Evolutionary conservation across 1,284 basidiomycete genomes (phyloP).

Genomic region (Sphagnurus paluster): DNA sequence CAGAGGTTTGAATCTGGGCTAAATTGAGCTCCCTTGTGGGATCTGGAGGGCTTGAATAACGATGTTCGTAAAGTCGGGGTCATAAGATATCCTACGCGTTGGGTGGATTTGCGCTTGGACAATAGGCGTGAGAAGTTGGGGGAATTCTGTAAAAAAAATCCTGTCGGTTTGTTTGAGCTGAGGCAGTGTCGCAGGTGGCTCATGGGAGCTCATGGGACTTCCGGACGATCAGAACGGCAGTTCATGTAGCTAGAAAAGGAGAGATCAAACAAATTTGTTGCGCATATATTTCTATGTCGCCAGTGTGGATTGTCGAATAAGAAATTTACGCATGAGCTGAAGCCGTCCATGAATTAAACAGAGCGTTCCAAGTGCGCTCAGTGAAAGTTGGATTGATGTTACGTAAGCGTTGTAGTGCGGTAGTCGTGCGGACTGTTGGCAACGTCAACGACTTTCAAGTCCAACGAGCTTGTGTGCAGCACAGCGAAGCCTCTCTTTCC

Average conservation of each 20-base stretch:
- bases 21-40: slow-evolving; percentile 1
- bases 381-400: slow-evolving; percentile 9
- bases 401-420: slow-evolving; percentile 17
- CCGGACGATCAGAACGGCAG: background rate
- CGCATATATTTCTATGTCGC: too few relatives aligned
- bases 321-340: background rate
- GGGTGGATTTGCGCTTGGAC: background rate
- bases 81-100: slow-evolving; percentile 2
- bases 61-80: too few relatives aligned
- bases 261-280: too few relatives aligned
- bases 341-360: background rate
- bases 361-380: too few relatives aligned
- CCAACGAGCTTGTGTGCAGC: slow-evolving; percentile 16
- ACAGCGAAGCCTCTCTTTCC: slow-evolving; percentile 11
- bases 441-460: slow-evolving; percentile 20
- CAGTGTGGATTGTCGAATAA: too few relatives aligned
- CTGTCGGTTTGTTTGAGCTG: background rate
- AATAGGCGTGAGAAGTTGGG: background rate
- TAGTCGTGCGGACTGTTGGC: slow-evolving; percentile 17
- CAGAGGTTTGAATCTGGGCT: too few relatives aligned
- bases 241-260: too few relatives aligned
- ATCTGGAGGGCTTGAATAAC: too few relatives aligned
- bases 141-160: background rate
- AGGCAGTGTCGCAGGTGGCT: background rate
- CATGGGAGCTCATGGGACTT: background rate